Evolutionary conservation across 768 basidiomycete species (phyloP).

Genomic region (Tylopilus sp.): DNA sequence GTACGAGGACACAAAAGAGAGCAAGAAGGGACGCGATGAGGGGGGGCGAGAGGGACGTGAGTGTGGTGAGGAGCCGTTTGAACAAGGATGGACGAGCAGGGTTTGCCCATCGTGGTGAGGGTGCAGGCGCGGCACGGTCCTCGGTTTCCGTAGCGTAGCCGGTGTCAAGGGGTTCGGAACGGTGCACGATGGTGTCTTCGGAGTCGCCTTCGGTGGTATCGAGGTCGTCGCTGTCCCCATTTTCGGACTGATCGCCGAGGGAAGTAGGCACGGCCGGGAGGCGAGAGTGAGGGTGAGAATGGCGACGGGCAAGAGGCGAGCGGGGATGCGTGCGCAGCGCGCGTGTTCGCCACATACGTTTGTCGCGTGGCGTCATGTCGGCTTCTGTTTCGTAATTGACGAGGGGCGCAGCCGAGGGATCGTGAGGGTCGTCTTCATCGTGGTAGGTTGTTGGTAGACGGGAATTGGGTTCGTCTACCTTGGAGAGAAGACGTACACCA

Average conservation of each 20-base stretch:
- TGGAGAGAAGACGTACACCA: conserved; percentile 78
- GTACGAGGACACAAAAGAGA: conserved; percentile 72
- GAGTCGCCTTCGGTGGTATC: conserved; percentile 19
- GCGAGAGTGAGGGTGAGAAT: conserved; percentile 6
- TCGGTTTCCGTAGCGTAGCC: conserved; percentile 16
- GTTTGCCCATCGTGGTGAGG: conserved; percentile 6
- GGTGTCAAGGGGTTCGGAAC: conserved; percentile 4
- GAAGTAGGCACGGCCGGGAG: conserved; percentile 23
- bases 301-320: background rate
- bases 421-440: conserved; percentile 6
- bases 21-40: conserved; percentile 77
- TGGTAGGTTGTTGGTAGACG: conserved; percentile 4
- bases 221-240: conserved; percentile 15
- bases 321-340: background rate
- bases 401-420: background rate
- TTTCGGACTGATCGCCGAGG: conserved; percentile 26
- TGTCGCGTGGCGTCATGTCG: background rate
- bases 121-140: background rate
- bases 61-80: background rate
- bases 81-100: background rate
- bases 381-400: conserved; percentile 9
- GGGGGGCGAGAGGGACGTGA: conserved; percentile 82
- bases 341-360: background rate
- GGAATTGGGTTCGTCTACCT: conserved; percentile 30
- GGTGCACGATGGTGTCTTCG: conserved; percentile 17